Conservation (phyloP, 2,329 filamentous ascomycete genomes). For the Lachnellula suecica region DNA sequence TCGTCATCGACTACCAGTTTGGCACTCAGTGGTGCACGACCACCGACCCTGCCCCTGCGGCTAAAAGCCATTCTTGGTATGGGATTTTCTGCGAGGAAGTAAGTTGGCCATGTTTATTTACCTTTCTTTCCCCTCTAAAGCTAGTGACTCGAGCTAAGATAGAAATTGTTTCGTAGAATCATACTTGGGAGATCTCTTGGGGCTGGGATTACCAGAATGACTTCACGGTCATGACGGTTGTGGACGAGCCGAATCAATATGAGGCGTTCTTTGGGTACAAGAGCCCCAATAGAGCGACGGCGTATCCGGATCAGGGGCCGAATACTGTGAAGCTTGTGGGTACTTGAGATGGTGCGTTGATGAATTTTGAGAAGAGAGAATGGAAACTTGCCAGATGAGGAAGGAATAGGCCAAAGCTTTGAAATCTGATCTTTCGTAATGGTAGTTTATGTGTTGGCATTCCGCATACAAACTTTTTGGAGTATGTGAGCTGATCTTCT, state of each 20-base stretch:
- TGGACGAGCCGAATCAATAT: slow-evolving; percentile 4
- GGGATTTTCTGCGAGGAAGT: slow-evolving; percentile 6
- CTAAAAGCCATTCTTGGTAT: slow-evolving; percentile 4
- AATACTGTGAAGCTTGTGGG: slow-evolving; percentile 1
- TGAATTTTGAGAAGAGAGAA: not conserved
- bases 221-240: slow-evolving; percentile 19
- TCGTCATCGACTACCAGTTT: slow-evolving; percentile 5
- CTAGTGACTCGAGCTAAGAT: not conserved
- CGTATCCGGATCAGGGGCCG: not conserved
- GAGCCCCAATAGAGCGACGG: slow-evolving; percentile 8
- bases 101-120: not conserved
- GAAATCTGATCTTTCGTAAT: no score
- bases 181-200: slow-evolving; percentile 16
- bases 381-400: no score
- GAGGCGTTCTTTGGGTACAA: slow-evolving; percentile 21
- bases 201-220: slow-evolving; percentile 14
- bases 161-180: not conserved
- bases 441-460: no score
- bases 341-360: not conserved
- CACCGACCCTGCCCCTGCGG: not conserved
- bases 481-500: no score
- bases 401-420: no score
- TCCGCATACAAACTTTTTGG: no score
- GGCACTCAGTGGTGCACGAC: slow-evolving; percentile 1
- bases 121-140: not conserved